phyloP scores from a whole-genome alignment of 257 asterid species.

The Gentiana straminea region DNA sequence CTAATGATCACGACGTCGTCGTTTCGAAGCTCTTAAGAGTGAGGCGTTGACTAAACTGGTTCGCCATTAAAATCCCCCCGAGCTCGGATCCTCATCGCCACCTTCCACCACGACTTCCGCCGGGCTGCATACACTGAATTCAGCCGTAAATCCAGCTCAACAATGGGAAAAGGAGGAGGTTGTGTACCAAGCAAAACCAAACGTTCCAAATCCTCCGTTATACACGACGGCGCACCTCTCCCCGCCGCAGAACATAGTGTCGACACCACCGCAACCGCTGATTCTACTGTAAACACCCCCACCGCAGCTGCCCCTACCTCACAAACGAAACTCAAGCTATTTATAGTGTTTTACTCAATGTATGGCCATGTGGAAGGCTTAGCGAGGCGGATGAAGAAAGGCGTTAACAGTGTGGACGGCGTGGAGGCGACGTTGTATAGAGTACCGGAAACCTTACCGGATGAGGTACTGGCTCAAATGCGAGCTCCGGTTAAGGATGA shows the following conservation, averaged over 20 bases:
- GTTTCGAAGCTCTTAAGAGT: too few species aligned
- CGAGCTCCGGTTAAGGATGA: conserved; percentile 71
- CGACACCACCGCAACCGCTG: conserved; percentile 5
- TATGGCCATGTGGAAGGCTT: conserved; percentile 93
- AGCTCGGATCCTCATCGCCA: too few species aligned
- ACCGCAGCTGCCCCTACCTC: not conserved
- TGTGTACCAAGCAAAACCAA: conserved; percentile 81
- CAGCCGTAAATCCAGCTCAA: not conserved
- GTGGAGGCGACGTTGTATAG: conserved; percentile 63
- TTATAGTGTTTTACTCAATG: conserved; percentile 84
- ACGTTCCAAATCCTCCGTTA: conserved; percentile 25
- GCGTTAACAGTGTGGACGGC: conserved; percentile 61
- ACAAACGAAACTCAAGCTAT: conserved; percentile 27
- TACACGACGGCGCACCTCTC: conserved; percentile 7
- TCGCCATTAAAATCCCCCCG: too few species aligned
- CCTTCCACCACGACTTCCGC: too few species aligned
- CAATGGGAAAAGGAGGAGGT: conserved; percentile 92
- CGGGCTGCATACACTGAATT: too few species aligned
- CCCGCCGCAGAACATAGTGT: conserved; percentile 5
- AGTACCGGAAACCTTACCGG: conserved; percentile 77
- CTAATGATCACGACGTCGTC: too few species aligned
- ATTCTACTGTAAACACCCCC: conserved; percentile 15
- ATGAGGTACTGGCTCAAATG: conserved; percentile 53
- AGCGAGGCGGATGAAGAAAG: conserved; percentile 73
- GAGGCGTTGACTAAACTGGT: too few species aligned